Conservation (phyloP, 495 filamentous ascomycete genomes). For the Aspergillus taichungensis region DNA sequence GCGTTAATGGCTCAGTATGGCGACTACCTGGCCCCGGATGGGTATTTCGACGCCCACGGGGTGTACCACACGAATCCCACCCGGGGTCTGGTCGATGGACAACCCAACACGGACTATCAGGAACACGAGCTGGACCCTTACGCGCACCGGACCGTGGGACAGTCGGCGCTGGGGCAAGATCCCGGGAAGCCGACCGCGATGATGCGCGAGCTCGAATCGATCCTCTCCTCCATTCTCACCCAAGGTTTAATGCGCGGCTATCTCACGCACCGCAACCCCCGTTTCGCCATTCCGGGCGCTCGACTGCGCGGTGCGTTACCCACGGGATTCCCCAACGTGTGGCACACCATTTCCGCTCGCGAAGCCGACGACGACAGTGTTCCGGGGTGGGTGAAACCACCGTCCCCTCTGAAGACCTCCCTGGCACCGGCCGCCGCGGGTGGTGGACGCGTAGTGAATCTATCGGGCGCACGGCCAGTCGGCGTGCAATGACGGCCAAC, state of each 20-base stretch:
- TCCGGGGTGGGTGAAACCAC: slow-evolving; percentile 48
- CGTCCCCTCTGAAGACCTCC: slow-evolving; percentile 9
- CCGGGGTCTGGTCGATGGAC: slow-evolving; percentile 24
- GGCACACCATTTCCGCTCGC: slow-evolving; percentile 44
- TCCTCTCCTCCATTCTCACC: slow-evolving; percentile 65
- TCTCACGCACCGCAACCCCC: slow-evolving; percentile 62
- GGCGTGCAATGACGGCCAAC: slow-evolving; percentile 35
- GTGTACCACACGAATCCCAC: slow-evolving; percentile 19
- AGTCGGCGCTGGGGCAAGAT: slow-evolving; percentile 15
- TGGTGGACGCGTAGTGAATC: slow-evolving; percentile 44
- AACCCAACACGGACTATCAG: slow-evolving; percentile 38
- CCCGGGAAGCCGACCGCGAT: slow-evolving; percentile 40
- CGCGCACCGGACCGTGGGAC: slow-evolving; percentile 4
- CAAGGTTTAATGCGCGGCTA: slow-evolving; percentile 85
- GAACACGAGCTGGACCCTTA: slow-evolving; percentile 36
- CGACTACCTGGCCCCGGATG: slow-evolving; percentile 30
- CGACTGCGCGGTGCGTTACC: slow-evolving; percentile 52
- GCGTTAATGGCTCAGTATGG: slow-evolving; percentile 22
- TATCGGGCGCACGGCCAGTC: slow-evolving; percentile 44
- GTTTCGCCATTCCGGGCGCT: slow-evolving; percentile 76
- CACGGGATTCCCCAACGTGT: slow-evolving; percentile 54
- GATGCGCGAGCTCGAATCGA: slow-evolving; percentile 64
- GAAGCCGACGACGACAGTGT: slow-evolving; percentile 35
- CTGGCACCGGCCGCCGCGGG: slow-evolving; percentile 12
- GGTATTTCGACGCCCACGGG: slow-evolving; percentile 29